Conservation (phyloP, 345 rosid genomes). For the Mallotus nudiflorus region DNA sequence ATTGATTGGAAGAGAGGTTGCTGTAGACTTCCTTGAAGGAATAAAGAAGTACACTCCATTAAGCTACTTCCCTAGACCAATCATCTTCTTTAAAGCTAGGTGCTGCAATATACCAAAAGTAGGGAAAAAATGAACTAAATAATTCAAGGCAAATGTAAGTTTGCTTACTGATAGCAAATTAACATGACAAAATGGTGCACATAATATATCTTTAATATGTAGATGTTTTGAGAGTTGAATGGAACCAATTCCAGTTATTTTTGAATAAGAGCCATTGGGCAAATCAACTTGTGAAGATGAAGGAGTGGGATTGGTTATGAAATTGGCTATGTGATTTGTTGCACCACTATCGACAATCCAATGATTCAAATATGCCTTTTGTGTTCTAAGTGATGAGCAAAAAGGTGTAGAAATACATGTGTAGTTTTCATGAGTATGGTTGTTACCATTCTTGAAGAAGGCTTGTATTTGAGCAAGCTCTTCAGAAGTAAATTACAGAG, state of each 20-base stretch:
- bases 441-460: not conserved
- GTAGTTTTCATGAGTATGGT: not conserved
- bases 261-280: not conserved
- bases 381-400: not conserved
- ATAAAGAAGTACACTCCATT: not conserved
- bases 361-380: not conserved
- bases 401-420: not conserved
- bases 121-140: not conserved
- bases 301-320: not conserved
- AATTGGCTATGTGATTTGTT: not conserved
- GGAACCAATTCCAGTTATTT: not conserved
- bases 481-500: not conserved
- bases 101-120: not conserved
- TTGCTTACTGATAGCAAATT: not conserved
- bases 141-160: not conserved
- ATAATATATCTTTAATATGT: too few relatives aligned
- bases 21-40: not conserved
- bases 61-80: not conserved
- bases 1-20: too few relatives aligned
- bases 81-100: not conserved
- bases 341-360: constrained; percentile 9
- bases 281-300: not conserved
- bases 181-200: not conserved
- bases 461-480: constrained; percentile 6
- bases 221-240: not conserved